Evolutionary conservation across 495 filamentous ascomycete species (phyloP), one percentile per base, ranked within the genome.

Genomic region (Hyphodiscus hymeniophilus): DNA sequence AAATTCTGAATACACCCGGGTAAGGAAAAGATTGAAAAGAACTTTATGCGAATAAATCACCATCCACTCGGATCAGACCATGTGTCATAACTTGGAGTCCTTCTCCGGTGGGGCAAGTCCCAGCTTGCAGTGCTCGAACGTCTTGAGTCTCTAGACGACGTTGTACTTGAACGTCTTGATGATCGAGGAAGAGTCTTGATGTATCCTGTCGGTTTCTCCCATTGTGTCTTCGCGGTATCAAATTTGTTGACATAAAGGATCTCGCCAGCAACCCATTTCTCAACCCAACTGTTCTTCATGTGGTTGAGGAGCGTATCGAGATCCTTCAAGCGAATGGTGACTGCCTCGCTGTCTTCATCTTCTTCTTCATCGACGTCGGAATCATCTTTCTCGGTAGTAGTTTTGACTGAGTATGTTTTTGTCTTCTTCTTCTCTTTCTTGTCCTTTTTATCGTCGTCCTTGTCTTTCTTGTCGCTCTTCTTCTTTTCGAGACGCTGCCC

Each of bases 141-240:
- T 10, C 26, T 28, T 4, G 26, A 28, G 26, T 28, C 26, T 10
- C 26, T 4, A 10, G 26, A 28, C 10, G 26, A 28, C 10, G 26
- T 28, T 10, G 26, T 28, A 10, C 26, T 28, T 28, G 26, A 28
- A 5, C 26, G 26, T 28, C 26, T 28, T 10, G 26, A 28, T 28
- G 26, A 28, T 36, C 33, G 12, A 32, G 47, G 47, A 17, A 47
- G 23, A 5, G 1, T 8, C 47, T 44, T 40, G 17, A 55, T 34
- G 38, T 34, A 55, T 8, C 53, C 53, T 13, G 44, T 42, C 12
- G 53, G 53, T 30, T 43, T 47, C 43, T 51, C 48, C 30, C 31
- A 47, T 10, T 39, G 42, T 7, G 18, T 38, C 42, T 32, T 44
- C 39, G 46, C 48, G 3, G 44, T 35, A 17, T 52, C 48, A 23